phyloP scores from a whole-genome alignment of 306 rosid species.

The Prunus armeniaca region DNA sequence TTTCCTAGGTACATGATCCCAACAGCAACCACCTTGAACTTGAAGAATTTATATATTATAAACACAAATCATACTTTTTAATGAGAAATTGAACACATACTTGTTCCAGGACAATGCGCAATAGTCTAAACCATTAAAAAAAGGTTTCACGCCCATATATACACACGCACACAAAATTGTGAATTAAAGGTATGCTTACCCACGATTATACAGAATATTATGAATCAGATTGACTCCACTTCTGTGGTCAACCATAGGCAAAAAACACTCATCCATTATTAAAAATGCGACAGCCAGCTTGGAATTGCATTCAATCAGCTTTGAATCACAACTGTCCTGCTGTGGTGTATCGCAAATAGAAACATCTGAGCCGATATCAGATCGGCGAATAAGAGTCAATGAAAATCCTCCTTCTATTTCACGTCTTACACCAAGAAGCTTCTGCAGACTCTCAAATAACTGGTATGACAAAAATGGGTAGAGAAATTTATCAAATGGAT shows the following conservation, averaged over 20 bases:
- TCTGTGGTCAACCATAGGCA: conserved; percentile 84
- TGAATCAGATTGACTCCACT: conserved; percentile 84
- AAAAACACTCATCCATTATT: conserved; percentile 92
- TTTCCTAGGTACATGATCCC: not conserved
- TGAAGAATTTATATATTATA: not conserved
- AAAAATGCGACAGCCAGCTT: conserved; percentile 84
- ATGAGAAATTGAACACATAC: not conserved
- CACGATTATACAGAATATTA: conserved; percentile 72
- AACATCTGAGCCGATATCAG: conserved; percentile 52
- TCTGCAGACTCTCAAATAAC: conserved; percentile 62
- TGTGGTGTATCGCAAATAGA: conserved; percentile 44
- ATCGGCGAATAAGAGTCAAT: conserved; percentile 65
- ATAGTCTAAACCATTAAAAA: not conserved
- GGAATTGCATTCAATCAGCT: conserved; percentile 78
- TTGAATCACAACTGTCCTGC: conserved; percentile 54
- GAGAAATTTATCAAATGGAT: conserved; percentile 18
- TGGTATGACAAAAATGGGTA: conserved; percentile 39
- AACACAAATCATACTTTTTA: not conserved
- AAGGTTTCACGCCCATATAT: not conserved
- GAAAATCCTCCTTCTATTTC: conserved; percentile 83
- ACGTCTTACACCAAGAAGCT: conserved; percentile 78
- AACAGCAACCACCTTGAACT: not conserved
- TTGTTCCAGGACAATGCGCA: not conserved
- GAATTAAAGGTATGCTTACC: conserved; percentile 54
- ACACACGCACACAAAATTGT: not conserved